These are phyloP conservation scores for Pyrrhoderma noxium DNA, from an alignment of 1,284 basidiomycete genomes.

Conservation along the genomic window DNA sequence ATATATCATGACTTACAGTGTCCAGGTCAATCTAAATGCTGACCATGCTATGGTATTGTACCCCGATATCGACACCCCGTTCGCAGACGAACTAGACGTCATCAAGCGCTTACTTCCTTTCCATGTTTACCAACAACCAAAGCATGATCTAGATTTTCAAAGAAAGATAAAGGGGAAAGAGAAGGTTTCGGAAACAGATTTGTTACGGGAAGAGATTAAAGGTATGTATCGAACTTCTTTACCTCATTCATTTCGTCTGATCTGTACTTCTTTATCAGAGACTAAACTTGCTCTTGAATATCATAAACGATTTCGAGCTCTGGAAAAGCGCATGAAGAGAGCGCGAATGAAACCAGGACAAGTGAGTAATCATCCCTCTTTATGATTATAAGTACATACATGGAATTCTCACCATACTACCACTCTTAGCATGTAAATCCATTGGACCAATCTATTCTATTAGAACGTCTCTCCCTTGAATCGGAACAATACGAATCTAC, in stretches of 20 bases:
- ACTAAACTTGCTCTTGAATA: slow-evolving; percentile 63
- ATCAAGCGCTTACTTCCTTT: slow-evolving; percentile 65
- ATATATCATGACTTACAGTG: slow-evolving; percentile 30
- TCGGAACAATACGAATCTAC: slow-evolving; percentile 55
- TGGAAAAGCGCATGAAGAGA: slow-evolving; percentile 51
- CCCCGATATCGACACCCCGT: slow-evolving; percentile 64
- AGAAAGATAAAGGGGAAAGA: slow-evolving; percentile 48
- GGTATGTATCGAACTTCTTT: slow-evolving; percentile 32
- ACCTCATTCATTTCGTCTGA: slow-evolving; percentile 6
- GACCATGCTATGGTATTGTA: slow-evolving; percentile 54
- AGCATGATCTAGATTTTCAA: slow-evolving; percentile 44
- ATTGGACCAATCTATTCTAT: slow-evolving; percentile 51
- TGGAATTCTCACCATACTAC: background rate
- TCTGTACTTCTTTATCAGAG: slow-evolving; percentile 30
- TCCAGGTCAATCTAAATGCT: slow-evolving; percentile 45
- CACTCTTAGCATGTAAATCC: slow-evolving; percentile 45
- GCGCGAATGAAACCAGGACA: slow-evolving; percentile 46
- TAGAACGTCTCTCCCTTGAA: slow-evolving; percentile 58
- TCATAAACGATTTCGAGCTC: slow-evolving; percentile 43
- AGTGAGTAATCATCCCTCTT: slow-evolving; percentile 32
- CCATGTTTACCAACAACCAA: slow-evolving; percentile 68
- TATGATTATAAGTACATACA: background rate
- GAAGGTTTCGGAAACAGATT: slow-evolving; percentile 36
- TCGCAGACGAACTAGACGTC: slow-evolving; percentile 50
- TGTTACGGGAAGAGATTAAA: slow-evolving; percentile 40